Evolutionary conservation across 83 land plant species (phyloP), one percentile per base, ranked within the genome.

Genomic region (Picea abies): DNA sequence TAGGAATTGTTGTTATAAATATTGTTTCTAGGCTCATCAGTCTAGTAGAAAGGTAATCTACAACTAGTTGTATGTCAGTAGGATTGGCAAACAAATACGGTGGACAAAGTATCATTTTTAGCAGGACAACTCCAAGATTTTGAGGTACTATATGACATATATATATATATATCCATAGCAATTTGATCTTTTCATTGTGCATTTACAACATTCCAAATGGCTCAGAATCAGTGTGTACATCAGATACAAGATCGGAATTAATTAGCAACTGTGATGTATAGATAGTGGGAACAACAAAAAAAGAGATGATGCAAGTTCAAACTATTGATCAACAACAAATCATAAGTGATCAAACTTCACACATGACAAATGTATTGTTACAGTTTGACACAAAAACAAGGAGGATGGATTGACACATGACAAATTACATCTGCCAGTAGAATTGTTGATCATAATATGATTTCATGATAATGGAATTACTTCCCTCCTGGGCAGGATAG

Each of bases 291-390:
- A 76, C 98, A 96, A 77, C 81, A 93, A 91, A 85, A 94, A 91
- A 78, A 86, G 98, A 76, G 98, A 96, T 85, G 81, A 96, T 96
- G 97, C 95, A 94, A 70, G 88, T 83, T 58, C 97, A 93, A 72
- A 90, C 94, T 37, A 61, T 81, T 22, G 89, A 94, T 39, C 82
- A 91, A 70, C 94, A 91, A 60, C 88, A 75, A 60, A 87, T 90
- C 47, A 66, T 92, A 22, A 79, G 62, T 19, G 44, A 88, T 58
- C 91, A 90, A 62, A 12, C 89, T 15, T 79, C 87, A 3, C 90
- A 88, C 61, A 75, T 88, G 5, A 76, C 89, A 15, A 83, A 94
- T 75, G 77, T 96, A 84, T 89, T 92, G 80, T 79, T 86, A n/a
- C 95, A 84, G 80, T 86, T 94, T 66, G 96, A 92, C 81, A 85